Conservation (phyloP, 202 grass and related monocot genomes). For the Tripidium arundinaceum region DNA sequence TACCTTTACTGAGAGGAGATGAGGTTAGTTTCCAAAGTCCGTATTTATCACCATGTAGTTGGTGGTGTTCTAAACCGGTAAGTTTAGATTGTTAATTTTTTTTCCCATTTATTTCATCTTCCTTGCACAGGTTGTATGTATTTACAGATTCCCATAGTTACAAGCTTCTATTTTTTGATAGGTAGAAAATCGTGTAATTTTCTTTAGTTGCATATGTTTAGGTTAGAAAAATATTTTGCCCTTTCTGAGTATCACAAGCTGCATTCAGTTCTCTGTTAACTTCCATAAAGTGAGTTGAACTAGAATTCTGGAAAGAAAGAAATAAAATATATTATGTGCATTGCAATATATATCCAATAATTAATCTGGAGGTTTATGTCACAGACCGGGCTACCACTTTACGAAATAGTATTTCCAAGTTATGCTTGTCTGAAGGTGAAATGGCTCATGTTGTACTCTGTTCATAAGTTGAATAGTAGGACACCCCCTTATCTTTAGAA, state of each 20-base stretch:
- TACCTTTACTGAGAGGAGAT: conserved; percentile 6
- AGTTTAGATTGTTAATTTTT: conserved; percentile 31
- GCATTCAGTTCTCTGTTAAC: background rate
- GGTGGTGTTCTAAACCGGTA: conserved; percentile 94
- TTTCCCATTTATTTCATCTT: background rate
- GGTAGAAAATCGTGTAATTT: background rate
- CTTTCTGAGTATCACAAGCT: background rate
- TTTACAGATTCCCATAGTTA: background rate
- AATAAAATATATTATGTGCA: background rate
- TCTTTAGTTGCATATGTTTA: background rate
- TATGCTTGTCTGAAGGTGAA: background rate
- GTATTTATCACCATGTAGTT: conserved; percentile 92
- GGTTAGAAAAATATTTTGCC: background rate
- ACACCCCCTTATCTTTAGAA: background rate
- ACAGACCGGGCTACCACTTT: background rate
- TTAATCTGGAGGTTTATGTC: background rate
- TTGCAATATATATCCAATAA: background rate
- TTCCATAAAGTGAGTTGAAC: background rate
- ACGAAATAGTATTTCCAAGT: background rate
- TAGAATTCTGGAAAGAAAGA: background rate
- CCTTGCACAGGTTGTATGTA: background rate
- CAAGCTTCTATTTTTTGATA: background rate
- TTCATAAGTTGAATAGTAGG: background rate
- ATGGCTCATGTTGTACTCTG: background rate
- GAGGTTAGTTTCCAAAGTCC: conserved; percentile 75